Percentiles rank a stretch among this genome's conserved stretches.
These are phyloP conservation scores for Prunus salicina DNA, from an alignment of 306 rosid species.

Conservation along the genomic window DNA sequence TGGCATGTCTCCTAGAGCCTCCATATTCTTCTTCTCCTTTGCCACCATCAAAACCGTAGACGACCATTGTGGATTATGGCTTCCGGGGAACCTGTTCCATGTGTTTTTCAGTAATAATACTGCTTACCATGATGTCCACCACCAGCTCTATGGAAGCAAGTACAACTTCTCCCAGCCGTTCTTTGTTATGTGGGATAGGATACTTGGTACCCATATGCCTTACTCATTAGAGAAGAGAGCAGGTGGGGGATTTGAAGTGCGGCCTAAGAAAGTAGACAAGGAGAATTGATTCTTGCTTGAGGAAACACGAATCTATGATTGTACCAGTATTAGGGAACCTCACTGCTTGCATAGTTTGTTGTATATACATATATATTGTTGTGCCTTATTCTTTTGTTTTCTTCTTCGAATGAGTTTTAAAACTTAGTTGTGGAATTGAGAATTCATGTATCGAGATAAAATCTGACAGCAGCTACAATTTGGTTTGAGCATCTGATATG, in stretches of 20 bases:
- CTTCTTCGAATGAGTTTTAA: slow-evolving; percentile 24
- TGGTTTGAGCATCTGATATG: not conserved
- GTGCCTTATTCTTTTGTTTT: slow-evolving; percentile 40
- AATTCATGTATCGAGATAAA: slow-evolving; percentile 8
- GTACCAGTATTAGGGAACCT: slow-evolving; percentile 53
- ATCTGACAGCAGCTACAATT: not conserved
- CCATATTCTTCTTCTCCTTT: slow-evolving; percentile 95
- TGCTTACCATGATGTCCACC: slow-evolving; percentile 94
- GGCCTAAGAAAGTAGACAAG: slow-evolving; percentile 54
- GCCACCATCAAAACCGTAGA: slow-evolving; percentile 95
- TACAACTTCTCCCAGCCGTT: slow-evolving; percentile 94
- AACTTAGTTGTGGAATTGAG: slow-evolving; percentile 34
- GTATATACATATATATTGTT: slow-evolving; percentile 59
- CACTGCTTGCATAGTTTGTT: slow-evolving; percentile 39
- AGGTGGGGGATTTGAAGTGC: slow-evolving; percentile 83
- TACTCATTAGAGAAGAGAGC: slow-evolving; percentile 72
- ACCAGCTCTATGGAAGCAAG: slow-evolving; percentile 92
- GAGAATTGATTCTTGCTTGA: slow-evolving; percentile 47
- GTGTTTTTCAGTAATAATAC: slow-evolving; percentile 69
- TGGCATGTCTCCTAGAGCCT: slow-evolving; percentile 83
- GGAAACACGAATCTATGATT: slow-evolving; percentile 31
- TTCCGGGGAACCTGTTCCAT: slow-evolving; percentile 88
- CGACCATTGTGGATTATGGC: slow-evolving; percentile 91
- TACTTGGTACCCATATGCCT: slow-evolving; percentile 90
- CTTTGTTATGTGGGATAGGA: slow-evolving; percentile 84